A percentile compares a stretch with the other conserved stretches of the same genome.
Evolutionary conservation across 1,284 basidiomycete genomes (phyloP).

Genomic region (Schizophyllum commune): DNA sequence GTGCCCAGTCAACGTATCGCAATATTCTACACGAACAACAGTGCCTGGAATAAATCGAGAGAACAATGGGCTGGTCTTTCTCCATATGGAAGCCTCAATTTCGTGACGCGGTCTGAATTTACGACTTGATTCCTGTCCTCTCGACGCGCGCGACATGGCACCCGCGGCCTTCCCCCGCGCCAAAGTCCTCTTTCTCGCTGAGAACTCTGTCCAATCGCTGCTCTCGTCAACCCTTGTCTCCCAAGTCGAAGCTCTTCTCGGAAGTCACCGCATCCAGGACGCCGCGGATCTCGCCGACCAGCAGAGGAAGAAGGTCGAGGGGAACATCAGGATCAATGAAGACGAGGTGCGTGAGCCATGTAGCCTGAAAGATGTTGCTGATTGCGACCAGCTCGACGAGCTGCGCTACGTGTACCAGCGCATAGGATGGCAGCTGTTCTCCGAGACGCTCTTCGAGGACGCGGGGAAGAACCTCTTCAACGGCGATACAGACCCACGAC

Average conservation of each 20-base stretch:
- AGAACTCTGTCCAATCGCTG: slow-evolving; percentile 58
- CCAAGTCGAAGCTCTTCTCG: slow-evolving; percentile 64
- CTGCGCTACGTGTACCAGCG: slow-evolving; percentile 70
- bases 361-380: neutral
- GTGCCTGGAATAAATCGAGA: too few species aligned
- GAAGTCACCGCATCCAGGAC: slow-evolving; percentile 57
- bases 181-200: slow-evolving; percentile 49
- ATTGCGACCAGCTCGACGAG: slow-evolving; percentile 44
- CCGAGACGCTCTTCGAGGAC: slow-evolving; percentile 68
- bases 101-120: too few species aligned
- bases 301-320: slow-evolving; percentile 48
- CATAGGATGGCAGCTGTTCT: slow-evolving; percentile 66
- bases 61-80: too few species aligned
- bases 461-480: slow-evolving; percentile 67
- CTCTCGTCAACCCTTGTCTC: slow-evolving; percentile 66
- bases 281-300: slow-evolving; percentile 55
- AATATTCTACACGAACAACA: too few species aligned
- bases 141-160: neutral
- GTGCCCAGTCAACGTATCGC: too few species aligned
- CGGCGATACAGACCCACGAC: slow-evolving; percentile 67
- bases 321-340: slow-evolving; percentile 37
- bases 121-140: neutral
- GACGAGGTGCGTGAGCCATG: slow-evolving; percentile 36
- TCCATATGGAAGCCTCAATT: too few species aligned
- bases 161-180: neutral